A percentile compares a stretch with the other conserved stretches of the same genome.
These are phyloP conservation scores for Penicillium angulare DNA, from an alignment of 495 filamentous ascomycete genomes.

Conservation along the genomic window DNA sequence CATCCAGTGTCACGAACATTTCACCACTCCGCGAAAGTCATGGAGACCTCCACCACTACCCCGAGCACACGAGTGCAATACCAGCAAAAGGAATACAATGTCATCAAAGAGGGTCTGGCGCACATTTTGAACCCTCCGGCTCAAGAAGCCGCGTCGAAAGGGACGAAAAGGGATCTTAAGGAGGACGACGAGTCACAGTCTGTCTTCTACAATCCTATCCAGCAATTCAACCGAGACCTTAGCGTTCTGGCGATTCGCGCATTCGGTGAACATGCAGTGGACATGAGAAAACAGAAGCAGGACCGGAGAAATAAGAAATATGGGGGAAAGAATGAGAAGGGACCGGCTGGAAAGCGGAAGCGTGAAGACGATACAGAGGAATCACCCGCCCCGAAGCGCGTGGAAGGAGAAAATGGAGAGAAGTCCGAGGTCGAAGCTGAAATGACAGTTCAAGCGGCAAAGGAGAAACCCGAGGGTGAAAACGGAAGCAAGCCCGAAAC, in stretches of 20 bases:
- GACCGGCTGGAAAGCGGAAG: constrained; percentile 53
- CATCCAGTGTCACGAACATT: background rate
- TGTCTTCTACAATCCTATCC: constrained; percentile 98
- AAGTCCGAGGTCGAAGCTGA: background rate
- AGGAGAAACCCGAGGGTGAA: no score
- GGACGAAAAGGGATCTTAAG: constrained; percentile 39
- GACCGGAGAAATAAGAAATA: constrained; percentile 42
- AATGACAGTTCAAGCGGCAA: no score
- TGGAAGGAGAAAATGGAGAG: constrained; percentile 10
- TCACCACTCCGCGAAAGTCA: constrained; percentile 12
- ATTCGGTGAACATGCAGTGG: constrained; percentile 68
- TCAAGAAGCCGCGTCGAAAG: constrained; percentile 46
- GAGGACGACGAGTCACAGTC: constrained; percentile 60
- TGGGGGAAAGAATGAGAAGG: constrained; percentile 31
- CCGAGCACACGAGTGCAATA: constrained; percentile 27
- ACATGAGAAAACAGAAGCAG: constrained; percentile 32
- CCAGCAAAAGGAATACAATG: constrained; percentile 55
- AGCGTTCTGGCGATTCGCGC: constrained; percentile 87
- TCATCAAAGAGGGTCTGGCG: constrained; percentile 67
- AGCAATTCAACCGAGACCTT: constrained; percentile 96
- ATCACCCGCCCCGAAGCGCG: constrained; percentile 8
- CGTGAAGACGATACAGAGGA: constrained; percentile 28
- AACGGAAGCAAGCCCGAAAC: no score
- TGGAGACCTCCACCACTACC: constrained; percentile 16
- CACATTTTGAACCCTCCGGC: constrained; percentile 59